Evolutionary conservation across 2,329 filamentous ascomycete genomes (phyloP).

Genomic region (Xylariales sp.): DNA sequence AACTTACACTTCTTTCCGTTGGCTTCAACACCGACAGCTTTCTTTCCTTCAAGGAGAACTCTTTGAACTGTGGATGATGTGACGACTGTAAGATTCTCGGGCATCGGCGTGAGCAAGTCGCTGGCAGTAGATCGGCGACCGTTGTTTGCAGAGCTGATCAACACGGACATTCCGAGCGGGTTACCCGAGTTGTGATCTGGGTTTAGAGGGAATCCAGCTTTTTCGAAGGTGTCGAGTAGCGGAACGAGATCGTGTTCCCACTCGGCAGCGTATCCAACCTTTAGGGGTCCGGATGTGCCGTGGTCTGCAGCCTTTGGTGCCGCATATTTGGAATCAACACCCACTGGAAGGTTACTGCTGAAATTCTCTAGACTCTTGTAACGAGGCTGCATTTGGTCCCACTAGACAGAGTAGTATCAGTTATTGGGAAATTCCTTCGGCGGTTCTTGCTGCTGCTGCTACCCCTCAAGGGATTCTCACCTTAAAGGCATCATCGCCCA

Average conservation of each 20-base stretch:
- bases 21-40: constrained; percentile 38
- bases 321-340: constrained; percentile 39
- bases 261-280: constrained; percentile 41
- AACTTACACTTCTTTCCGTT: constrained; percentile 34
- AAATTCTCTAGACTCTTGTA: constrained; percentile 52
- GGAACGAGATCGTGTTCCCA: constrained; percentile 44
- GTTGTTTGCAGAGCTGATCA: constrained; percentile 43
- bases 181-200: constrained; percentile 55
- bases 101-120: constrained; percentile 39
- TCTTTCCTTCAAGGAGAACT: constrained; percentile 40
- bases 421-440: no score
- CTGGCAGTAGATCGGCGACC: constrained; percentile 46
- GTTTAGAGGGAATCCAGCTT: constrained; percentile 44
- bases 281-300: constrained; percentile 42
- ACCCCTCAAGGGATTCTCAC: no score
- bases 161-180: constrained; percentile 49
- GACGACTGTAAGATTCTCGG: constrained; percentile 48
- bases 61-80: constrained; percentile 43
- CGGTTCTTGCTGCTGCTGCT: no score
- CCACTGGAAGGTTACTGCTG: constrained; percentile 32
- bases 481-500: constrained; percentile 51
- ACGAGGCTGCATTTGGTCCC: constrained; percentile 45
- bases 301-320: constrained; percentile 40
- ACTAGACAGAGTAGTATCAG: no score
- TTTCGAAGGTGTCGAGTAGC: constrained; percentile 41